A percentile compares a stretch with the other conserved stretches of the same genome.
phyloP scores from a whole-genome alignment of 2,329 filamentous ascomycete genomes.

The Bipolaris cookei region DNA sequence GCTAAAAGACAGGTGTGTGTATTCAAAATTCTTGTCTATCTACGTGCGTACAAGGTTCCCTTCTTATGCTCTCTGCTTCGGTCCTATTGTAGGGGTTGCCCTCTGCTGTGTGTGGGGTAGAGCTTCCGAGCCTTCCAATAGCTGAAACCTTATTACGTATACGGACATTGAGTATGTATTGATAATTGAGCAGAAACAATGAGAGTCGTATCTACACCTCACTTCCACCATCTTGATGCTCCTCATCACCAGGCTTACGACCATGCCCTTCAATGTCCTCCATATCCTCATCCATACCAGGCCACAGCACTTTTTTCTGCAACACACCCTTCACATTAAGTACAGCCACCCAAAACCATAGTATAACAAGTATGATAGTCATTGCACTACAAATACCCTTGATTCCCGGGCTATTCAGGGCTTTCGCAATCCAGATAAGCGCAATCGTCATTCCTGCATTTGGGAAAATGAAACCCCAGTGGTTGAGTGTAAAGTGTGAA shows the following conservation, averaged over 20 bases:
- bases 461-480: conserved; percentile 70
- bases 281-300: conserved; percentile 66
- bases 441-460: conserved; percentile 64
- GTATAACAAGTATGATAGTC: conserved; percentile 59
- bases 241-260: conserved; percentile 18
- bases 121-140: too few species aligned
- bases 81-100: too few species aligned
- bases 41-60: too few species aligned
- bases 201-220: neutral
- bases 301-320: conserved; percentile 58
- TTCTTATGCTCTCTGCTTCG: too few species aligned
- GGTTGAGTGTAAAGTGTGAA: conserved; percentile 45
- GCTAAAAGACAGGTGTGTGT: too few species aligned
- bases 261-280: conserved; percentile 38
- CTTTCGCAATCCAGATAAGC: conserved; percentile 62
- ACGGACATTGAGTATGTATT: too few species aligned
- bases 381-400: conserved; percentile 61
- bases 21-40: too few species aligned
- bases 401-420: conserved; percentile 58
- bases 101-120: too few species aligned
- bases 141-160: too few species aligned
- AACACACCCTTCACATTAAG: conserved; percentile 59
- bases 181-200: neutral
- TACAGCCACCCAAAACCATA: conserved; percentile 62
- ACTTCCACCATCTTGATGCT: conserved; percentile 1